Evolutionary conservation across 306 rosid genomes (phyloP), one percentile per base, ranked within the genome.

Genomic region (Mimosa bimucronata): DNA sequence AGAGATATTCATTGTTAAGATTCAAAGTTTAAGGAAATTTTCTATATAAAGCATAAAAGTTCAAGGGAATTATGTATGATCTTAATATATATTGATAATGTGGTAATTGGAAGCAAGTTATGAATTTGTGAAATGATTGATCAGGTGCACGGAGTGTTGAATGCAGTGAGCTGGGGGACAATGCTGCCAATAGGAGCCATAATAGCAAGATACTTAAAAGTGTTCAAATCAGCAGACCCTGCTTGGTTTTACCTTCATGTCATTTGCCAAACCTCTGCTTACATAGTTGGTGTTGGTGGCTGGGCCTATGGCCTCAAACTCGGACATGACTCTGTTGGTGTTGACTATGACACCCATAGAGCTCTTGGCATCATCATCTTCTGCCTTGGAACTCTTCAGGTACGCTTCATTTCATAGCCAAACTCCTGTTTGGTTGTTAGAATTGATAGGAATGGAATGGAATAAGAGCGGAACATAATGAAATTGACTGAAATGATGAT

Each of bases 171-270:
- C 77, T 94, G 98, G 98, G 98, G 98, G 2, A 82, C 88, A 0
- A 68, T 94, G 89, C 69, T 92, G 92, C 97, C 97, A 2, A 37
- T 68, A 6, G 97, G 98, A 55, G 96, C 90, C 16, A 41, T 89
- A 75, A 86, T 90, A 60, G 97, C 97, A 37, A 89, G 98, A 77
- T 90, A 94, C 82, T 68, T 92, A 87, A 94, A 65, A 88, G 89
- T 89, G 50, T 92, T 94, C 86, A 90, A 91, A 80, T 88, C 92
- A 0, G 94, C 94, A 42, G 97, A 90, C 84, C 96, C 99, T 7
- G 94, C 98, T 0, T 91, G 99, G 99, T 92, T 93, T 66, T 91
- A 95, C 83, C 92, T 95, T 65, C 99, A 95, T 41, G 80, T 91
- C 23, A 80, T 88, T 2, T 93, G 97, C 85, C 99, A 95, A 67